These are phyloP conservation scores for Botrytis byssoidea DNA, from an alignment of 2,329 filamentous ascomycete species.

Conservation along the genomic window DNA sequence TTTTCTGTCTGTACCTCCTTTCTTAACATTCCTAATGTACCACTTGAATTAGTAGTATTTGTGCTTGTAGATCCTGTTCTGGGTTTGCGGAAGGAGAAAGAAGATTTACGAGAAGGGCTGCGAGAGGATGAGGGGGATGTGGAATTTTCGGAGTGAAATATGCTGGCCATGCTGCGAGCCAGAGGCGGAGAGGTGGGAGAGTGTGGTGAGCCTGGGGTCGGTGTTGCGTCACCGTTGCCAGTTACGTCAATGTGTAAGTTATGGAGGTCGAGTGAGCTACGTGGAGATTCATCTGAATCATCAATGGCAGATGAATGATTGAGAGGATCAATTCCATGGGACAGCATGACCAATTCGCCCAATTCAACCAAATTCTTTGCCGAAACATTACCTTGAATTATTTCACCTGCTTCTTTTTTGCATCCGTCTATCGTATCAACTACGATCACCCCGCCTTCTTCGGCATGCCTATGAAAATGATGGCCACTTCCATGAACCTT, in stretches of 20 bases:
- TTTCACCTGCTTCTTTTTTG: conserved; percentile 79
- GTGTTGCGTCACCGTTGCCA: conserved; percentile 3
- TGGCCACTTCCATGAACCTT: conserved; percentile 52
- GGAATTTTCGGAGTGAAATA: background rate
- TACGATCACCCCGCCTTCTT: conserved; percentile 64
- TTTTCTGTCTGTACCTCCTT: conserved; percentile 36
- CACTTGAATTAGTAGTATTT: conserved; percentile 23
- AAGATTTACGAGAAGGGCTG: conserved; percentile 28
- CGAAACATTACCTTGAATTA: conserved; percentile 72
- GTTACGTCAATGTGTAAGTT: background rate
- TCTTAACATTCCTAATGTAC: conserved; percentile 22
- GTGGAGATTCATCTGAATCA: conserved; percentile 23
- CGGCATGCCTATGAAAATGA: conserved; percentile 66
- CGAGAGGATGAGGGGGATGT: conserved; percentile 3
- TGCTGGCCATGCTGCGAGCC: conserved; percentile 9
- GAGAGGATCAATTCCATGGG: conserved; percentile 34
- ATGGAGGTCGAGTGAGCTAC: background rate
- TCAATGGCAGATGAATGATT: conserved; percentile 21
- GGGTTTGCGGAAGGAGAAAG: conserved; percentile 21
- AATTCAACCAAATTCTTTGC: conserved; percentile 81
- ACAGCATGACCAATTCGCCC: conserved; percentile 72
- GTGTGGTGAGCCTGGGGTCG: background rate
- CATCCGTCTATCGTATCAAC: conserved; percentile 73
- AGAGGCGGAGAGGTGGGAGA: background rate
- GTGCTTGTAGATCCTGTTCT: conserved; percentile 21